Conservation (phyloP, 2,329 filamentous ascomycete genomes). For the Hypoxylon sp. region DNA sequence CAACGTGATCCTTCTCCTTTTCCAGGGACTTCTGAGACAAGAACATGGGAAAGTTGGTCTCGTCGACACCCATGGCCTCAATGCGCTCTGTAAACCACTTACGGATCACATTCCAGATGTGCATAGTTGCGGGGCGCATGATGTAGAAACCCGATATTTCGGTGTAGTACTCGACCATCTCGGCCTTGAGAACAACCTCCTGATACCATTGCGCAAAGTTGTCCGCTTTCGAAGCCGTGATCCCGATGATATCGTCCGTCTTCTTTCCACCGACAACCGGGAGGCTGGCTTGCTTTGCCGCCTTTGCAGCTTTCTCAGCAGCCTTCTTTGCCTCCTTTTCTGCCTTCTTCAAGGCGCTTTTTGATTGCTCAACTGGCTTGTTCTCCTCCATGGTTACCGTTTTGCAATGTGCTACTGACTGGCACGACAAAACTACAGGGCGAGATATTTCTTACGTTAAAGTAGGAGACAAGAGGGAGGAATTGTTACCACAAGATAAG, state of each 20-base stretch:
- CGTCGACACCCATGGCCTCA: slow-evolving; percentile 91
- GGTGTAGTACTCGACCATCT: slow-evolving; percentile 95
- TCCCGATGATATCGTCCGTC: slow-evolving; percentile 82
- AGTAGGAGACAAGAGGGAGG: background rate
- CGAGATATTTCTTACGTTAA: background rate
- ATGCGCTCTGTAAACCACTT: slow-evolving; percentile 81
- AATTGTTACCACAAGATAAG: slow-evolving; percentile 5
- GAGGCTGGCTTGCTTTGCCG: slow-evolving; percentile 68
- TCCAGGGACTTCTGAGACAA: slow-evolving; percentile 90
- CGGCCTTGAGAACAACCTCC: slow-evolving; percentile 95
- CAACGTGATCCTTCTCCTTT: slow-evolving; percentile 94
- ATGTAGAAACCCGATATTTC: slow-evolving; percentile 96
- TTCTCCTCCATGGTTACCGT: slow-evolving; percentile 41
- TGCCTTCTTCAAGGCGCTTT: slow-evolving; percentile 76
- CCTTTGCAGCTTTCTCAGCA: slow-evolving; percentile 74
- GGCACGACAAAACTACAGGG: background rate
- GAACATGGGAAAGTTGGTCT: slow-evolving; percentile 97
- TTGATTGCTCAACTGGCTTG: slow-evolving; percentile 62
- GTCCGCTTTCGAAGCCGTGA: slow-evolving; percentile 85
- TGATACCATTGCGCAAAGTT: slow-evolving; percentile 98
- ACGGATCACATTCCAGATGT: slow-evolving; percentile 76
- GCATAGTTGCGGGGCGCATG: slow-evolving; percentile 79
- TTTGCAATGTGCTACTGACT: background rate
- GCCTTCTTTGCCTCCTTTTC: slow-evolving; percentile 75
- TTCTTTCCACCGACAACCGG: slow-evolving; percentile 69